Evolutionary conservation across 2,329 filamentous ascomycete species (phyloP), one percentile per base, ranked within the genome.

Genomic region (Calycina herbarum): DNA sequence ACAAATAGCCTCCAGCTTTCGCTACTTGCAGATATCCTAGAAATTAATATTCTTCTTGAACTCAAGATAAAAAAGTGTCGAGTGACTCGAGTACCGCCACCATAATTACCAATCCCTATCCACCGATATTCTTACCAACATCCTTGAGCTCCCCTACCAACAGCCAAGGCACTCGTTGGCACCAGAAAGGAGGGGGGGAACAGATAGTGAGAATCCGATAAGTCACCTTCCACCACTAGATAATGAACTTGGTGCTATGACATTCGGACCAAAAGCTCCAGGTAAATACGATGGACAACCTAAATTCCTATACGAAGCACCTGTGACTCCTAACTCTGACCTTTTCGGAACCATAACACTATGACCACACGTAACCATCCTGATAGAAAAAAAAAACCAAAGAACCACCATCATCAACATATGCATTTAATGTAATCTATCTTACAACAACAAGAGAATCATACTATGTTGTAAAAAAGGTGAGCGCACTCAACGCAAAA

Each of bases 391-490:
- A n/a, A 13, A 17, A 35, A 10, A 20, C 20, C 27, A 5, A 5
- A 54, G 20, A 24, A 51, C 24, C 40, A 29, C 20, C 38, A 24
- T 65, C 27, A 60, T 20, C 24, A 27, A 63, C 29, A 38, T 33
- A 59, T 67, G 56, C 59, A 66, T 66, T 64, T 67, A 69, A 72
- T 71, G 67, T 71, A 72, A 61, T 64, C 66, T 61, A 40, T 71
- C 73, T 75, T 69, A 62, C 69, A 75, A 62, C 69, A 75, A 75
- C 73, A 75, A 64, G 66, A 64, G 68, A 72, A 68, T 70, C 66
- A 67, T 57, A 54, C 24, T 54, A 54, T 54, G 48, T 54, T 24
- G 48, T 24, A 24, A 24, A 24, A 29, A 31, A 35, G 17, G 56
- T 33, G n/a, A 58, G 61, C 64, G 17, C 31, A 62, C 40, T 54